Evolutionary conservation across 106 monocot genomes (phyloP), one percentile per base, ranked within the genome.

Genomic region (Hemerocallis citrina): DNA sequence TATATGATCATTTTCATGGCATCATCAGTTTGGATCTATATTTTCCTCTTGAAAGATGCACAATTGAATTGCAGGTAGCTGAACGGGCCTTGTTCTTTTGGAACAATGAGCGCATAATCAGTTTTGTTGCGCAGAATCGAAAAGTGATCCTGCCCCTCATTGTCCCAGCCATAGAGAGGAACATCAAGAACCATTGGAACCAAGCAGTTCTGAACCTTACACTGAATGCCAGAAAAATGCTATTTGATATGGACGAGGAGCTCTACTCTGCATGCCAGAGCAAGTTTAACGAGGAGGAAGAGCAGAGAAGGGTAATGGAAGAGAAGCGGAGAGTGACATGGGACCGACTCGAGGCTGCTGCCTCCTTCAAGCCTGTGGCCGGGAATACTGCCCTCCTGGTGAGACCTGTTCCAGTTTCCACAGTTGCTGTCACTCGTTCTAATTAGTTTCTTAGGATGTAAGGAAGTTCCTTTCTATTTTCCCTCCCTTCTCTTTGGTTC

Each of bases 301-400:
- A 66, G 56, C 75, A 58, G 39, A 74, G 51, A 30, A 45, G 24
- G 1, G 61, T 38, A 3, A 19, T 37, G 6, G 69, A 80, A 40
- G 81, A 77, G 62, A 82, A 82, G 64, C 73, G 93, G 5, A 79
- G 72, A 58, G 39, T 66, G 16, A 70, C 48, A 14, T 93, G 89
- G 93, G 74, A 77, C 68, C 79, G 52, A 19, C 75, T 93, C 3
- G 93, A 89, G 64, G 38, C 65, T 31, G 77, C 76, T 3, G 88
- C 93, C 6, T 66, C 77, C 9, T 69, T 72, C 39, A 76, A 80
- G 66, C 93, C 93, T 16, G 85, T 85, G 72, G 76, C 76, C 0
- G 93, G 93, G 37, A 85, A 81, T 42, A 85, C 79, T 20, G 76
- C 93, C 24, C 82, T 93, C 72, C 93, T 93, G 67, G 81, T 93